Base-by-base conservation (phyloP, 129 eudicot genomes). In the Tanacetum coccineum region DNA sequence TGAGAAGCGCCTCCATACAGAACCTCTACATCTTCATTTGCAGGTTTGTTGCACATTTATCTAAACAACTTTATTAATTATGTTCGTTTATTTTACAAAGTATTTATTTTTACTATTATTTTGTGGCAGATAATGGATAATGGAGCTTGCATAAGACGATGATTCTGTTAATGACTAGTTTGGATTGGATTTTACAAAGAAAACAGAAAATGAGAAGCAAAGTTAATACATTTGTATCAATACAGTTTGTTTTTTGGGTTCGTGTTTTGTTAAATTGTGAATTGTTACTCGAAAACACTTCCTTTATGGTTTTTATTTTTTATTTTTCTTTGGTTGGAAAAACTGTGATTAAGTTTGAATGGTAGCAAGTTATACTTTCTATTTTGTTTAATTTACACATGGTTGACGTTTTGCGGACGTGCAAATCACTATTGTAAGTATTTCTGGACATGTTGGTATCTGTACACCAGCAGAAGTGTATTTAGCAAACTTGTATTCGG, bases 331-430 rank as follows among this genome's bases (percentile, higher is more conserved):
- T 36, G 42, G 42, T 36, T 36, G 40, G 57, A 64, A 60, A n/a
- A 55, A 55, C 68, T 78, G 86, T 66, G 73, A 67, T 66, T 57
- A 78, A 70, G 74, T 51, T 26, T 65, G 74, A 77, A 70, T 61
- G 52, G 48, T 20, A 52, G 70, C 60, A 45, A 42, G 51, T 10
- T 40, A 75, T 75, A 67, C 46, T 66, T 48, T 50, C 26, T 45
- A 39, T 20, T 66, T 13, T 55, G 40, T 25, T 9, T 56, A 30
- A 49, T 4, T 19, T 47, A 15, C 63, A 52, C 22, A 63, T 13
- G 59, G 48, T 25, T 57, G 56, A 57, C n/a, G 14, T 59, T 46
- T 64, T 15, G 4, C 26, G 47, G 4, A 47, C 17, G 36, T 71
- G 61, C 58, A 49, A 71, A 28, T 30, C 58, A 12, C 6, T 44